Base-by-base conservation (phyloP, 176 grass and related monocot species). In the Rhynchospora breviuscula region DNA sequence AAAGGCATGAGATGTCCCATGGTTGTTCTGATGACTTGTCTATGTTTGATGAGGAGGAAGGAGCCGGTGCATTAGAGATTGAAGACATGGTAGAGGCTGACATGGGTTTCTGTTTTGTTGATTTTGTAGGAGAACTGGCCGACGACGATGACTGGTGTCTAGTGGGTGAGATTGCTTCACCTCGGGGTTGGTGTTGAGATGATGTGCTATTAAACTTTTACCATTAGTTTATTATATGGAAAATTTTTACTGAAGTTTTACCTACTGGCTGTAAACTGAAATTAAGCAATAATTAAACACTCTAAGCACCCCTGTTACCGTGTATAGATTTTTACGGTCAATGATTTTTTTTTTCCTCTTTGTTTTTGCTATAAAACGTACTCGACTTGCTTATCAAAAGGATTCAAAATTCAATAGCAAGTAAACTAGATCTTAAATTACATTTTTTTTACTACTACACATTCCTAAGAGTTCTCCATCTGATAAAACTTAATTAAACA, bases 21-120 rank as follows among this genome's bases (percentile, higher is more conserved):
- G 77, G 35, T 61, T 10, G 56, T 8, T 80, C 57, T 59, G 25
- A 22, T 61, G 70, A 8, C 19, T 43, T 17, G 13, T 49, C 33
- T 73, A 73, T 75, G 70, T 40, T 80, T 59, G 77, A 40, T 6
- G 10, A 62, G 79, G 79, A 81, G 8, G 59, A 63, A 66, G 9
- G 29, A 65, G 26, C 46, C n/a, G 3, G 45, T 6, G 19, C 21
- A 45, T 63, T 10, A 64, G 31, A 63, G 6, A 46, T 23, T 21
- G 57, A 51, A 46, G 21, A 48, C 11, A 33, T 43, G 2, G n/a
- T n/a, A 8, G 12, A 82, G n/a, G 25, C 43, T 63, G 79, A 52
- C 35, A 62, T 61, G 40, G 44, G 31, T 82, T 82, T 82, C 46
- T 46, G 44, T 82, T 51, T 82, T 82, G 79, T 82, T 66, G 58